Evolutionary conservation across 345 rosid species (phyloP).

Genomic region (Triadica sebifera): DNA sequence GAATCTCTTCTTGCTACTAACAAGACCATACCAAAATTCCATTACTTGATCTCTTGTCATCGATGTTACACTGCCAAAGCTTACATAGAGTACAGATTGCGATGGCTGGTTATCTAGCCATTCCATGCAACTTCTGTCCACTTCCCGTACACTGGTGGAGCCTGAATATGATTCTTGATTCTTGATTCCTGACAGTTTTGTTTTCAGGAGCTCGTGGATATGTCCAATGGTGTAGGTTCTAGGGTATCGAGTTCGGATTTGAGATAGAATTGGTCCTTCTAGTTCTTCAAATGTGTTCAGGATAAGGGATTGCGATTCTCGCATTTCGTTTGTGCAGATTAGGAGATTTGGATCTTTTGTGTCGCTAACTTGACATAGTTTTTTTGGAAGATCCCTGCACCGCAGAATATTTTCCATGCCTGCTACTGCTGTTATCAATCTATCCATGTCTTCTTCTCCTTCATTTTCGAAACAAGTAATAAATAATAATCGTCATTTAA

Average conservation of each 20-base stretch:
- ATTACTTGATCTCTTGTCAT: not conserved
- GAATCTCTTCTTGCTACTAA: slow-evolving; percentile 35
- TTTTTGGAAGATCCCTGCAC: slow-evolving; percentile 44
- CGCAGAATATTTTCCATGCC: slow-evolving; percentile 46
- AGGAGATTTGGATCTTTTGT: slow-evolving; percentile 17
- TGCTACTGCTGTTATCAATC: slow-evolving; percentile 29
- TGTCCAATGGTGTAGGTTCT: slow-evolving; percentile 55
- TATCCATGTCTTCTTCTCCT: slow-evolving; percentile 47
- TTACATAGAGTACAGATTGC: slow-evolving; percentile 39
- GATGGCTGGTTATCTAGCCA: slow-evolving; percentile 48
- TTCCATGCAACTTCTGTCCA: slow-evolving; percentile 32
- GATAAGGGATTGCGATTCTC: slow-evolving; percentile 19
- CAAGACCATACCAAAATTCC: slow-evolving; percentile 4
- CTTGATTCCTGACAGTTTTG: slow-evolving; percentile 19
- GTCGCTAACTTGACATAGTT: slow-evolving; percentile 35
- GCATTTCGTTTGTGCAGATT: slow-evolving; percentile 24
- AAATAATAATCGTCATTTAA: too few species aligned
- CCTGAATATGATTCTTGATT: not conserved
- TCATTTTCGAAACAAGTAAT: not conserved
- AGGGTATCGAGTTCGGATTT: slow-evolving; percentile 36
- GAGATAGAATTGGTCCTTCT: slow-evolving; percentile 46
- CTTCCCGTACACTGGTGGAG: slow-evolving; percentile 34
- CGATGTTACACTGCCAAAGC: slow-evolving; percentile 41
- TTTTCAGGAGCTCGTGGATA: slow-evolving; percentile 32
- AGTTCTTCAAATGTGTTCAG: slow-evolving; percentile 66